Evolutionary conservation across 1,139 yeast species (phyloP), one percentile per base, ranked within the genome.

Genomic region (Yueomyces sp.): DNA sequence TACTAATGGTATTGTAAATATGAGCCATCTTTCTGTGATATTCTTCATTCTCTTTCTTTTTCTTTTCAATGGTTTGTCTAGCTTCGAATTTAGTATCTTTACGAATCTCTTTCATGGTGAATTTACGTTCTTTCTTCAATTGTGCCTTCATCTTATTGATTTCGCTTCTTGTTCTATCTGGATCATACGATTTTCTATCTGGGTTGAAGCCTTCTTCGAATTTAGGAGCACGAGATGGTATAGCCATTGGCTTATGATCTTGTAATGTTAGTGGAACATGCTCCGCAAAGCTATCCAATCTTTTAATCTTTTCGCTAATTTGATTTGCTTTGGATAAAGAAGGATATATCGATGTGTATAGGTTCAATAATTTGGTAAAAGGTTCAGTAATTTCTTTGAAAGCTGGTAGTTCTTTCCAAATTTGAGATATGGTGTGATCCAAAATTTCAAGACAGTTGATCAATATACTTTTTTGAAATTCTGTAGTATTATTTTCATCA

Each of bases 151-250:
- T 75, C 71, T 91, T 91, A 61, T 72, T 72, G 52, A 85, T 66
- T 61, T 91, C 97, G 53, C 81, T 85, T 62, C 94, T 75, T 48
- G 81, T 79, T 51, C 78, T 72, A 60, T 89, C 83, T 44, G 81
- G 75, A 60, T 89, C 96, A 62, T 87, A 84, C 11, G 95, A 83
- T 65, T 84, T 86, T 76, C 81, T 84, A 59, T 86, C 96, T 46
- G 96, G 95, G 66, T 87, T 89, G 74, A 81, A 93, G 68, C 87
- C 86, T 57, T 86, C 97, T 65, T 89, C 97, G 59, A 83, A 93
- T 65, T 84, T 81, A 50, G 99, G 99, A 38, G 89, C 82, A 57
- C 73, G 75, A 1, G 95, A 76, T 40, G 91, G 81, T 56, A 93
- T 82, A 3, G 96, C 83, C 45, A 91, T 63, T 33, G 95, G 86